Percentiles rank a stretch among this genome's conserved stretches.
phyloP scores from a whole-genome alignment of 345 rosid species.

The Gynandropsis gynandra region DNA sequence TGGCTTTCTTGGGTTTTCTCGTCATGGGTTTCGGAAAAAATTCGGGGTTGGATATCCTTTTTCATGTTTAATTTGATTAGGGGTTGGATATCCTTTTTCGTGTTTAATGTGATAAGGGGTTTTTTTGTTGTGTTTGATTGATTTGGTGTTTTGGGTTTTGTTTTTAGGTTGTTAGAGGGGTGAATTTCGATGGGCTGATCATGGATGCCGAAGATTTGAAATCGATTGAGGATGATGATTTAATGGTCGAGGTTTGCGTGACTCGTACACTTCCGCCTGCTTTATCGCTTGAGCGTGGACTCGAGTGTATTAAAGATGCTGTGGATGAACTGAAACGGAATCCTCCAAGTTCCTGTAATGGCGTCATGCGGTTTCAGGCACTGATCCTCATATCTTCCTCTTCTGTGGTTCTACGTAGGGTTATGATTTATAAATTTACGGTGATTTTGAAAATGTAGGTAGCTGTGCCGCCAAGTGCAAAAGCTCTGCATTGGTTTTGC shows the following conservation, averaged over 20 bases:
- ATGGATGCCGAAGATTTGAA: slow-evolving; percentile 27
- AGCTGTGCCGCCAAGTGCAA: slow-evolving; percentile 83
- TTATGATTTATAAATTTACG: not conserved
- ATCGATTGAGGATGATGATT: slow-evolving; percentile 35
- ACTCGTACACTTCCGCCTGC: slow-evolving; percentile 73
- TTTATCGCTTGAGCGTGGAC: slow-evolving; percentile 64
- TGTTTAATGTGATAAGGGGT: not conserved
- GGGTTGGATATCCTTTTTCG: slow-evolving; percentile 11
- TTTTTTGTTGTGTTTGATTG: not conserved
- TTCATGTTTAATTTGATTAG: not conserved
- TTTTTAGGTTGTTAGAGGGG: slow-evolving; percentile 36
- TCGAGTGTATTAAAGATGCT: slow-evolving; percentile 47
- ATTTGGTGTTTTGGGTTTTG: not conserved
- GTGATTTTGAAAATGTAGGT: slow-evolving; percentile 40
- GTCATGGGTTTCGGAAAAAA: slow-evolving; percentile 16
- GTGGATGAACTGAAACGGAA: slow-evolving; percentile 49
- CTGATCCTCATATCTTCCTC: not conserved
- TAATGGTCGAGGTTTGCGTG: slow-evolving; percentile 56
- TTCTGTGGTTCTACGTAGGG: not conserved
- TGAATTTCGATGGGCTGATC: slow-evolving; percentile 54
- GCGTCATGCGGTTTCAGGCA: slow-evolving; percentile 72
- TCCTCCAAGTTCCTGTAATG: slow-evolving; percentile 50
- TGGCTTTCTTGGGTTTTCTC: slow-evolving; percentile 20
- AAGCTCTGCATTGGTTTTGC: slow-evolving; percentile 79
- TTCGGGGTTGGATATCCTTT: slow-evolving; percentile 9